Evolutionary conservation across 2,329 filamentous ascomycete species (phyloP).

Genomic region (Aspergillus pseudotamarii): DNA sequence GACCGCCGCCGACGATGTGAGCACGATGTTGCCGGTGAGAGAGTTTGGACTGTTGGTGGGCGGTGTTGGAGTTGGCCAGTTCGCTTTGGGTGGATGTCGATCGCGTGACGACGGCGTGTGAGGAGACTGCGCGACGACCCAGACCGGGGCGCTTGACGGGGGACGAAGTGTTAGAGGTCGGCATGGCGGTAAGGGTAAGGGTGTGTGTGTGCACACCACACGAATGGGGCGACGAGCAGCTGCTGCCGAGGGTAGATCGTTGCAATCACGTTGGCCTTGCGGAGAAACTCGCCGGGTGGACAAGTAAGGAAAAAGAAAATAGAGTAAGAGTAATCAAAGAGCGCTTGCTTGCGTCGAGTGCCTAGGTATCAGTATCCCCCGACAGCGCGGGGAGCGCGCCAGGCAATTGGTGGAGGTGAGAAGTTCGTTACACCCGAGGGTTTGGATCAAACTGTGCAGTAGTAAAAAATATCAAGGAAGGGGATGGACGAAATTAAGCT

Average conservation of each 20-base stretch:
- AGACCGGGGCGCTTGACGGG: constrained; percentile 45
- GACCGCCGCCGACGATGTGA: constrained; percentile 45
- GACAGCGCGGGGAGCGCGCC: constrained; percentile 15
- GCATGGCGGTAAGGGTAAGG: constrained; percentile 23
- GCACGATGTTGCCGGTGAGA: constrained; percentile 42
- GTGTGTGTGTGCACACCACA: neutral
- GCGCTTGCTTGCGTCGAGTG: constrained; percentile 5
- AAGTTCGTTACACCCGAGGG: constrained; percentile 8
- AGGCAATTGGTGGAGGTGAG: constrained; percentile 21
- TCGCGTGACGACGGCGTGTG: constrained; percentile 43
- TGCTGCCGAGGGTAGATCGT: neutral
- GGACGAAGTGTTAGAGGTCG: constrained; percentile 37
- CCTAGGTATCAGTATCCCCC: neutral
- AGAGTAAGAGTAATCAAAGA: constrained; percentile 16
- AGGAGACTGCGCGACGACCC: constrained; percentile 44
- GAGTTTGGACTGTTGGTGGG: constrained; percentile 34
- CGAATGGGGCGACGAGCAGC: neutral
- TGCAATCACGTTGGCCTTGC: neutral
- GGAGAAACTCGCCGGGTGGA: constrained; percentile 2
- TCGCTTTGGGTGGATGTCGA: constrained; percentile 34
- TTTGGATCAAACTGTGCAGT: constrained; percentile 1
- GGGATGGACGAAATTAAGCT: neutral
- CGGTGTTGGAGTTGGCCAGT: constrained; percentile 30
- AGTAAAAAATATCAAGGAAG: neutral
- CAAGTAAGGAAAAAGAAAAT: neutral